Evolutionary conservation across 352 stramenopile species (phyloP), one percentile per base, ranked within the genome.

Genomic region (Halophytophthora polymorphica): DNA sequence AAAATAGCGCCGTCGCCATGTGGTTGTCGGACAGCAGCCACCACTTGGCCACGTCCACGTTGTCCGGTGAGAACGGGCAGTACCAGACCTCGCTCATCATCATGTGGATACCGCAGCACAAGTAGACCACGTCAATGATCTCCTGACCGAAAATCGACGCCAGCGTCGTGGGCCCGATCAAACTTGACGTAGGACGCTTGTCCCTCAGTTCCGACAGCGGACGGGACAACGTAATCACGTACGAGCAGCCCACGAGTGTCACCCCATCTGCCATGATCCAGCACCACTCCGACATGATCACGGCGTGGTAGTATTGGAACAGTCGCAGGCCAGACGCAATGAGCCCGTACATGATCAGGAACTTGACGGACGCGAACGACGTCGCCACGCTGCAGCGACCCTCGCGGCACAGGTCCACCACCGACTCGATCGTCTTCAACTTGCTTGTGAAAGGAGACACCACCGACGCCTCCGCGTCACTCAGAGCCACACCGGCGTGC

Each of bases 341-440:
- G 67, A 94, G 52, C n/a, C 85, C 86, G 58, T 96, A 96, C 59
- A 95, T 84, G 46, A 96, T 82, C 46, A 94, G 68, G 46, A 88
- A 93, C 61, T 95, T 96, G 71, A 95, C 78, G 5, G 63, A 73
- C 7, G 65, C 71, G 17, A 96, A 88, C 35, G 85, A 89, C 15
- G 83, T 95, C 5, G 85, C 71, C 12, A 97, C 48, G 13, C 73
- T 73, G 59, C 85, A 89, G 11, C 86, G 75, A 33, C 88, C 88
- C 63, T 97, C 88, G 33, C 66, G 72, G 17, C 87, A 77, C 3
- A 97, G 61, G 56, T 94, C 81, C 7, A 86, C 60, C 13, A 96
- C 86, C 17, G 79, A 86, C 11, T 59, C 58, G 41, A 96, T 84
- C 5, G 55, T 72, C 51, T 95, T 94, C n/a, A 75, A 60, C 28